Evolutionary conservation across 345 rosid species (phyloP), one percentile per base, ranked within the genome.

Genomic region (Euphorbia tirucalli): DNA sequence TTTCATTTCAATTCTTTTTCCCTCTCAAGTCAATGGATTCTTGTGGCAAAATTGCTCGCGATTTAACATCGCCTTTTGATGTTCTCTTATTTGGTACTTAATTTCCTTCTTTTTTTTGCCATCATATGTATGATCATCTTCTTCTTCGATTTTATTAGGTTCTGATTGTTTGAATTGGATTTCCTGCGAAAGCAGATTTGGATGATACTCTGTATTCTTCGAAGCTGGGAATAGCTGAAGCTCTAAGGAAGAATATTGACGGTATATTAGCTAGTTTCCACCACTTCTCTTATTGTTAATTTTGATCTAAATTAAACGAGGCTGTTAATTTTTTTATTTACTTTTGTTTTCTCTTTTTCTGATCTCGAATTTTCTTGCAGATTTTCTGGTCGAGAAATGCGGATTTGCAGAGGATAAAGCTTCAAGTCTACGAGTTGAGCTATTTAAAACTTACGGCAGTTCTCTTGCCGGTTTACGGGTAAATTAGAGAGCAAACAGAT

Each of bases 381-480:
- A 82, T 69, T 94, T 88, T 83, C 90, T 94, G 3, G 80, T 85
- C 9, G 92, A 90, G 77, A 87, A 83, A 80, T 90, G 82, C 48
- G 98, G 95, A 57, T 84, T 90, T 46, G 0, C 88, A 1, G 84
- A 71, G 74, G 76, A 59, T 65, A 83, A 90, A 82, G 96, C 98
- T 63, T 61, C 90, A 6, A 84, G 66, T 61, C 75, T 87, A 63
- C 89, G 97, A 75, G 86, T 80, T 60, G 89, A 94, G 64, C 96
- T 94, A 71, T 92, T 94, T 83, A 90, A 84, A 77, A 84, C 87
- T 49, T 87, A 94, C 74, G 96, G 96, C 75, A 92, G 98, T 83
- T 85, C 98, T 54, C 97, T 94, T 2, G 96, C 96, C 73, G 98
- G 98, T 71, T 79, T 94, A 54, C 85, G 97, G 60, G 98, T 93